Conservation (phyloP, 2,329 filamentous ascomycete species). For the Coleophoma crateriformis region DNA sequence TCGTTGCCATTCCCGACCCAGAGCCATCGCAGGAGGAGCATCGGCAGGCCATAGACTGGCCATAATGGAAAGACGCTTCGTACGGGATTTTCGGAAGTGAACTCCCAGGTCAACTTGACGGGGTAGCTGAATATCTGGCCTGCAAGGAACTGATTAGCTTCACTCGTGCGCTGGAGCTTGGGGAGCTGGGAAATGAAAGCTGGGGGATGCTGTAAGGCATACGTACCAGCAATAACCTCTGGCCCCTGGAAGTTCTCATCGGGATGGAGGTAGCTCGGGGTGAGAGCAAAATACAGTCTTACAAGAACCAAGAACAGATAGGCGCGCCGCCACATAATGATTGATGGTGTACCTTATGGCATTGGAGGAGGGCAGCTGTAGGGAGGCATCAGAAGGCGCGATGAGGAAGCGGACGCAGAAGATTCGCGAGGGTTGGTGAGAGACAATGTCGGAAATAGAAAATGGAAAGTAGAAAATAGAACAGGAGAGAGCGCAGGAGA, state of each 20-base stretch:
- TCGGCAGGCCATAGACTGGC: conserved; percentile 89
- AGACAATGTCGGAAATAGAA: too few species aligned
- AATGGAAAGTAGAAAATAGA: too few species aligned
- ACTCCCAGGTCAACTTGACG: conserved; percentile 90
- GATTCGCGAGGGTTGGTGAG: conserved; percentile 14
- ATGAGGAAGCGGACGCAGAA: conserved; percentile 10
- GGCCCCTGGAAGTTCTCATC: conserved; percentile 99
- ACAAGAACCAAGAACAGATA: conserved; percentile 82
- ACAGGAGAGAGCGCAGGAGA: too few species aligned
- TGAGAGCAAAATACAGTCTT: conserved; percentile 89
- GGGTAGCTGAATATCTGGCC: conserved; percentile 92
- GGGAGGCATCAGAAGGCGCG: conserved; percentile 11
- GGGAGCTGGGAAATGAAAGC: background rate
- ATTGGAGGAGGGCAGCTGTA: conserved; percentile 12
- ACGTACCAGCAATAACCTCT: conserved; percentile 86
- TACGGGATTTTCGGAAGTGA: conserved; percentile 80
- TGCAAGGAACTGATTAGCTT: conserved; percentile 31
- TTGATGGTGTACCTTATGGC: conserved; percentile 16
- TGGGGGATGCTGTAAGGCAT: background rate
- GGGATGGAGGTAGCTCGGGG: conserved; percentile 93
- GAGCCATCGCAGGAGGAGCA: conserved; percentile 88
- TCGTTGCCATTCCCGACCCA: conserved; percentile 80
- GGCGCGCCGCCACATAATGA: conserved; percentile 79
- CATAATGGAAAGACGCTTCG: conserved; percentile 96
- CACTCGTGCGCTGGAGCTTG: background rate